phyloP scores from a whole-genome alignment of 2,329 filamentous ascomycete species.

The Xylaria sp. region DNA sequence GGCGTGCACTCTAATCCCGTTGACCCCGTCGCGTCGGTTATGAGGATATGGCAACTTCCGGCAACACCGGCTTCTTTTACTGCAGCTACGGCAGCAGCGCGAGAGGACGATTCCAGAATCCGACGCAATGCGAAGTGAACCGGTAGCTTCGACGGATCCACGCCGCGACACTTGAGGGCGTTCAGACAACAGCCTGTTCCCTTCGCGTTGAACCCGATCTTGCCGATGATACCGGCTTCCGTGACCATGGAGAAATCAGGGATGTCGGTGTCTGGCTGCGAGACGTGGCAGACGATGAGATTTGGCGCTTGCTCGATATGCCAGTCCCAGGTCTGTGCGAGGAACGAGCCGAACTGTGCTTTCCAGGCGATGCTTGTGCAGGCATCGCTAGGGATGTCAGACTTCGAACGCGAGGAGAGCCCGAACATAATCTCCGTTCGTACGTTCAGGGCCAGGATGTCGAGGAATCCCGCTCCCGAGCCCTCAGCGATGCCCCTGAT shows the following conservation, averaged over 20 bases:
- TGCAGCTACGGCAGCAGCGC: slow-evolving; percentile 40
- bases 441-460: slow-evolving; percentile 54
- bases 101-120: slow-evolving; percentile 47
- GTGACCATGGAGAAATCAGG: slow-evolving; percentile 52
- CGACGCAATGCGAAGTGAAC: slow-evolving; percentile 56
- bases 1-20: slow-evolving; percentile 43
- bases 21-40: slow-evolving; percentile 40
- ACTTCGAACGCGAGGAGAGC: slow-evolving; percentile 37
- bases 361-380: slow-evolving; percentile 50
- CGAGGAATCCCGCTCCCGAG: slow-evolving; percentile 39
- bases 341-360: slow-evolving; percentile 31
- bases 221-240: slow-evolving; percentile 57
- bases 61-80: slow-evolving; percentile 43
- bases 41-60: slow-evolving; percentile 45
- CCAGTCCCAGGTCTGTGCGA: slow-evolving; percentile 61
- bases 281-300: slow-evolving; percentile 43
- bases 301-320: slow-evolving; percentile 44
- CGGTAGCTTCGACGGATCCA: slow-evolving; percentile 47
- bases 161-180: slow-evolving; percentile 53
- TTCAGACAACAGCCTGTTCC: slow-evolving; percentile 58
- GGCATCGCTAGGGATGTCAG: slow-evolving; percentile 40
- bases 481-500: slow-evolving; percentile 51
- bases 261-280: slow-evolving; percentile 33
- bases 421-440: slow-evolving; percentile 55
- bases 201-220: slow-evolving; percentile 57